Evolutionary conservation across 129 eudicot species (phyloP), one percentile per base, ranked within the genome.

Genomic region (Gnaphalium uliginosum): DNA sequence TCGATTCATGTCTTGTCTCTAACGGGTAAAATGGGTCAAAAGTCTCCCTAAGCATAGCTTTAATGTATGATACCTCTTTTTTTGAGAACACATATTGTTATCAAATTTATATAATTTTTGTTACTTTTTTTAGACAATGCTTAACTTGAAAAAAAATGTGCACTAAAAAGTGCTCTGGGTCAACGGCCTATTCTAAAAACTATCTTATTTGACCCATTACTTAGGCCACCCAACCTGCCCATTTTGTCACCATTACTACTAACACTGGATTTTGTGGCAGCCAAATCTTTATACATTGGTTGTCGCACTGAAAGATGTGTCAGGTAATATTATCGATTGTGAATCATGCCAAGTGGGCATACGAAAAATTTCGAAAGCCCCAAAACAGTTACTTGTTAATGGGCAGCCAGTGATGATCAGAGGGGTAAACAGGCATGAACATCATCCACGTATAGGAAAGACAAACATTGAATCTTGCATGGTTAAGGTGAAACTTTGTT

Each of bases 341-440:
- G 98, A 94, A 81, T 94, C 98, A 64, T 86, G 91, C 79, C 98
- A 90, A 85, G 93, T 94, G 33, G 98, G 98, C 41, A 85, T 90
- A 58, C 85, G 97, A 10, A 73, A 87, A 81, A 85, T 94, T 62
- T 73, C 93, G 26, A 94, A 87, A 88, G 90, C 97, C 81, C 89
- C 88, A 21, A 94, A 94, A 70, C 93, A 94, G 84, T 79, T 94
- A 19, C 98, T 94, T 75, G 97, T 94, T 22, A 94, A 94, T 79
- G 98, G 98, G 70, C 90, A 79, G 23, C 97, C 98, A 6, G 96
- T 94, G 24, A 48, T 88, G 46, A 90, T 94, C 71, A 85, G 97
- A 87, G 98, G 98, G 53, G 98, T 94, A 75, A 94, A 94, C 86
- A 88, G 97, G 83, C 98, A 94, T 57, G 98, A 94, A 74, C 96